Base-by-base conservation (phyloP, 371 early-diverging fungal species). In the Actinomucor elegans region DNA sequence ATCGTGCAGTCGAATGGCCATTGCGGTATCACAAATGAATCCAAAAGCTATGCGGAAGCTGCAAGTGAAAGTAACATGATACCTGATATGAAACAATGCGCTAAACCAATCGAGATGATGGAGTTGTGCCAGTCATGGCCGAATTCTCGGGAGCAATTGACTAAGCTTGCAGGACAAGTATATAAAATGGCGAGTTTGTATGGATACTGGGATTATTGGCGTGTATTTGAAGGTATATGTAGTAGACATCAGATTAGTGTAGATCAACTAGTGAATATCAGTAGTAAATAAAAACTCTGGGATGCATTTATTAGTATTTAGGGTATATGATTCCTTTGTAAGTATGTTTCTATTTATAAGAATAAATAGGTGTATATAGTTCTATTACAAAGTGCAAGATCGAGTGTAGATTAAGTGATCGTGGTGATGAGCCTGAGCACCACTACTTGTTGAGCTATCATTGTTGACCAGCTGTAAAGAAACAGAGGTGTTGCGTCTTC, bases 121-220 rank as follows among this genome's bases (percentile, higher is more conserved):
- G 55, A 67, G 17, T 14, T 61, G 2, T 71, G 71, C 43, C 71
- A 69, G 26, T 36, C 51, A 21, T 55, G 57, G 57, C 65, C 64
- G 9, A 17, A 44, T 6, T 60, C 74, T 28, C 47, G 42, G 24
- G 48, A 42, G 2, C 60, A 55, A 14, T 37, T 71, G 1, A 29
- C 10, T 8, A 40, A 27, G 9, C 23, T 67, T 14, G 72, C 67
- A 9, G 33, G 43, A 9, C 57, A 66, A 21, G 58, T 67, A 8
- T 66, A 75, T 35, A 40, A 62, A 2, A 58, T 64, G 17, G 72
- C 68, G 0, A 34, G 48, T 7, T 21, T 71, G 4, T 75, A 75
- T 46, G 76, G 70, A 0, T 75, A 75, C 52, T 71, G 72, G 72
- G 69, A 67, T 43, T 48, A 69, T 32, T 75, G 72, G 72, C 56